Conservation (phyloP, 495 filamentous ascomycete species). For the Chlorociboria aeruginascens region DNA sequence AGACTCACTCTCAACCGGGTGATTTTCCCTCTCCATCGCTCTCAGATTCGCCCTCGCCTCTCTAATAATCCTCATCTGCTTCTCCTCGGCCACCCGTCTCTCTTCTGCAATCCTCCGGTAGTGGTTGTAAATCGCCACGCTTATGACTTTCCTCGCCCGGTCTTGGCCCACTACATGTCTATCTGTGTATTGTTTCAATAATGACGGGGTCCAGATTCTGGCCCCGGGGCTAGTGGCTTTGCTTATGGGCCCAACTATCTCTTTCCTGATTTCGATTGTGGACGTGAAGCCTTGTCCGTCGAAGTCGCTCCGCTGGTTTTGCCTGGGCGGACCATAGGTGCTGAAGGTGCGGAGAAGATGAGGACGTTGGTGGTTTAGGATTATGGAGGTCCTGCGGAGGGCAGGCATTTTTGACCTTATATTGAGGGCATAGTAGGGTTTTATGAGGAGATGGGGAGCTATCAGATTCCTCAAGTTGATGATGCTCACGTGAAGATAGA, state of each 20-base stretch:
- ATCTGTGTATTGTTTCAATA: slow-evolving; percentile 84
- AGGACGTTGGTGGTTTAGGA: not conserved
- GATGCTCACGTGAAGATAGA: too few species aligned
- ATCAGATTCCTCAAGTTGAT: too few species aligned
- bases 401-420: slow-evolving; percentile 8
- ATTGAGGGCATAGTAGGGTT: too few species aligned
- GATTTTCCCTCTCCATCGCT: slow-evolving; percentile 8
- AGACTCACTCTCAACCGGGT: slow-evolving; percentile 15
- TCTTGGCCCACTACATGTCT: slow-evolving; percentile 95
- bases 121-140: slow-evolving; percentile 92
- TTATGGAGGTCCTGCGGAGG: slow-evolving; percentile 13
- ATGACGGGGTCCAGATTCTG: slow-evolving; percentile 63
- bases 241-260: slow-evolving; percentile 44
- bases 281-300: slow-evolving; percentile 52
- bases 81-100: slow-evolving; percentile 63
- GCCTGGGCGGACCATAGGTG: slow-evolving; percentile 21
- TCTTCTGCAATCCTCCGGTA: slow-evolving; percentile 80
- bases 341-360: slow-evolving; percentile 5
- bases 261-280: slow-evolving; percentile 57
- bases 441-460: too few species aligned
- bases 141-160: slow-evolving; percentile 88
- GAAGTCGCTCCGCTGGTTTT: slow-evolving; percentile 53
- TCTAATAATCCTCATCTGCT: slow-evolving; percentile 24
- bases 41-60: slow-evolving; percentile 31
- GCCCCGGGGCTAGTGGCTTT: slow-evolving; percentile 50